These are phyloP conservation scores for Mucor indicus DNA, from an alignment of 371 early-diverging fungal genomes.

Conservation along the genomic window DNA sequence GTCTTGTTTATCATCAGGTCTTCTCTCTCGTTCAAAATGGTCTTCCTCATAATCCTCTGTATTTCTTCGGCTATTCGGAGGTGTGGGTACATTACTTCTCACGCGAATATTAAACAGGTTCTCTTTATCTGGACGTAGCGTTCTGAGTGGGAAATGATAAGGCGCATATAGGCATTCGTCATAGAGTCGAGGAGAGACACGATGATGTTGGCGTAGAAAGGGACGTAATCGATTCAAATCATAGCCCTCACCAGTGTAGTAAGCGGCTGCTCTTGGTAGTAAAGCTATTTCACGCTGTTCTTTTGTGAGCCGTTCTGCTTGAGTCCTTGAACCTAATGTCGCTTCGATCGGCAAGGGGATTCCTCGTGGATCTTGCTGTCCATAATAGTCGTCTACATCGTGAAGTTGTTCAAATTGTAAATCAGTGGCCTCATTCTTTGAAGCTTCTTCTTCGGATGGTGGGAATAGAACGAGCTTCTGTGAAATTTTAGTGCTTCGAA, in stretches of 20 bases:
- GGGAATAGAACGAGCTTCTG: conserved; percentile 92
- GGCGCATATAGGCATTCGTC: conserved; percentile 66
- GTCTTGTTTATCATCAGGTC: conserved; percentile 6
- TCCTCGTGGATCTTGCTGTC: conserved; percentile 4
- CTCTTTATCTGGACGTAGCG: conserved; percentile 41
- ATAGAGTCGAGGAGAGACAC: conserved; percentile 52
- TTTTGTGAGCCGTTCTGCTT: conserved; percentile 67
- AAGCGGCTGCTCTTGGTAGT: conserved; percentile 85
- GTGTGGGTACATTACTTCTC: conserved; percentile 11
- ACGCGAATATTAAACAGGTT: conserved; percentile 43
- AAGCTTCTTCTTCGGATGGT: conserved; percentile 32
- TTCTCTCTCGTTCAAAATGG: conserved; percentile 13
- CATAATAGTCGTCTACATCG: conserved; percentile 8
- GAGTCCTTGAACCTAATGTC: conserved; percentile 42
- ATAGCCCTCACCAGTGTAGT: conserved; percentile 82
- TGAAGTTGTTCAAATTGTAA: conserved; percentile 21
- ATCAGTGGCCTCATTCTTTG: too few species aligned
- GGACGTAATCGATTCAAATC: conserved; percentile 55
- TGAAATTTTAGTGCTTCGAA: conserved; percentile 84
- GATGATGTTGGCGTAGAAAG: conserved; percentile 56
- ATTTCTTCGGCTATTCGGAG: background rate
- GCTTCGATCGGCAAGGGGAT: conserved; percentile 38
- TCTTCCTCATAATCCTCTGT: conserved; percentile 45
- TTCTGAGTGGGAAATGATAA: conserved; percentile 59
- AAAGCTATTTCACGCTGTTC: conserved; percentile 53